Conservation (phyloP, 148 eudicot species). For the Camellia lanceoleosa region DNA sequence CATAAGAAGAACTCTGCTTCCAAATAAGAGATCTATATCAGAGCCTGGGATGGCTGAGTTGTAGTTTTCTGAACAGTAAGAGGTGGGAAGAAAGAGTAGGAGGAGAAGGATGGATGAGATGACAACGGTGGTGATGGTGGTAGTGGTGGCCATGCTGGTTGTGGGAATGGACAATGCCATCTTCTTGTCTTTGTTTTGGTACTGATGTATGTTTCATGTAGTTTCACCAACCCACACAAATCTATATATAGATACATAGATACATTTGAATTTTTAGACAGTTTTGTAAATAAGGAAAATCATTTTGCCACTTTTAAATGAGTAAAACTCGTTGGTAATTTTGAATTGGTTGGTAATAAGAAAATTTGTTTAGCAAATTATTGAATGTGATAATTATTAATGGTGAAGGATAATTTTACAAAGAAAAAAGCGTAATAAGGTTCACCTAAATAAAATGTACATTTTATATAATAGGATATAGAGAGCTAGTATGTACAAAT, state of each 20-base stretch:
- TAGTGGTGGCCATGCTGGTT: not conserved
- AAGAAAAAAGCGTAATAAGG: no score
- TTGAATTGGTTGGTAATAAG: no score
- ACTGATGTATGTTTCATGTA: not conserved
- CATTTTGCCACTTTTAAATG: no score
- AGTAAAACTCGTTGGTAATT: no score
- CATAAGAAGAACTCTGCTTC: slow-evolving; percentile 82
- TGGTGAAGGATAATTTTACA: no score
- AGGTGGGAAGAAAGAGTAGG: not conserved
- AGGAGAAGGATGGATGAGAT: not conserved
- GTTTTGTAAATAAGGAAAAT: no score
- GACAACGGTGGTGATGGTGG: not conserved
- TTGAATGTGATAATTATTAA: no score
- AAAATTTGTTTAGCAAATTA: no score
- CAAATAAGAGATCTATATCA: slow-evolving; percentile 56
- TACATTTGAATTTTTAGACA: no score
- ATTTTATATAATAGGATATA: no score
- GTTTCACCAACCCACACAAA: not conserved
- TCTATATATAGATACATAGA: not conserved
- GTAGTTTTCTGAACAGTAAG: not conserved
- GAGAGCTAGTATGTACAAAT: no score
- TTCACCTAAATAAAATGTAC: no score
- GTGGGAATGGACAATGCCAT: slow-evolving; percentile 1
- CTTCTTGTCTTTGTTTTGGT: not conserved
- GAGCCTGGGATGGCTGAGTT: slow-evolving; percentile 20